Conservation (phyloP, 2,329 filamentous ascomycete species). For the Ceratocystiopsis brevicomis region DNA sequence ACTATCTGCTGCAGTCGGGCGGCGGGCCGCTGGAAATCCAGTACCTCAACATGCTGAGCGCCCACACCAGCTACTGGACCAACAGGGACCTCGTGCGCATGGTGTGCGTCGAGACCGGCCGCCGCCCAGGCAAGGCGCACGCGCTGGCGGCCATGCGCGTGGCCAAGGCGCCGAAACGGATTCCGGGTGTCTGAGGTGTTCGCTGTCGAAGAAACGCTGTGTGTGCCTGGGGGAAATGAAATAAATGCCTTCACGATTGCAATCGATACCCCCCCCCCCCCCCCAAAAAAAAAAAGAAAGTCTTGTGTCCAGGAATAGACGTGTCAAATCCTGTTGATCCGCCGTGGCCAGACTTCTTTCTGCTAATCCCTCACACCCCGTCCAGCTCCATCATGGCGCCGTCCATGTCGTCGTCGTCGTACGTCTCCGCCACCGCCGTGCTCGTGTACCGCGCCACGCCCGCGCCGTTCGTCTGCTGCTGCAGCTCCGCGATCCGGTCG, state of each 20-base stretch:
- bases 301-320: too few relatives aligned
- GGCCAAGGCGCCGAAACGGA: conserved; percentile 29
- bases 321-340: too few relatives aligned
- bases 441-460: conserved; percentile 10
- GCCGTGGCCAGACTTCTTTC: too few relatives aligned
- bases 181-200: not conserved
- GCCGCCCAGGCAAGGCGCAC: conserved; percentile 45
- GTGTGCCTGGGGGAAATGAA: too few relatives aligned
- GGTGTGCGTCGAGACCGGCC: conserved; percentile 71
- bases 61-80: conserved; percentile 88
- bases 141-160: conserved; percentile 40
- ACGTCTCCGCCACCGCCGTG: conserved; percentile 9
- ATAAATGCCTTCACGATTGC: too few relatives aligned
- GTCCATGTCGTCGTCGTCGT: conserved; percentile 31
- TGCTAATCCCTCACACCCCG: not conserved
- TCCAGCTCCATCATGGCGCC: conserved; percentile 23
- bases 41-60: conserved; percentile 91
- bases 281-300: too few relatives aligned
- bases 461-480: conserved; percentile 20
- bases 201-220: too few relatives aligned
- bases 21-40: conserved; percentile 83
- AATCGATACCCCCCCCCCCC: too few relatives aligned
- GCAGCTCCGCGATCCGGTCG: conserved; percentile 45
- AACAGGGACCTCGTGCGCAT: conserved; percentile 76
- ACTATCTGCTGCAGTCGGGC: conserved; percentile 70